Evolutionary conservation across 257 asterid species (phyloP).

Genomic region (Fraxinus pennsylvanica): DNA sequence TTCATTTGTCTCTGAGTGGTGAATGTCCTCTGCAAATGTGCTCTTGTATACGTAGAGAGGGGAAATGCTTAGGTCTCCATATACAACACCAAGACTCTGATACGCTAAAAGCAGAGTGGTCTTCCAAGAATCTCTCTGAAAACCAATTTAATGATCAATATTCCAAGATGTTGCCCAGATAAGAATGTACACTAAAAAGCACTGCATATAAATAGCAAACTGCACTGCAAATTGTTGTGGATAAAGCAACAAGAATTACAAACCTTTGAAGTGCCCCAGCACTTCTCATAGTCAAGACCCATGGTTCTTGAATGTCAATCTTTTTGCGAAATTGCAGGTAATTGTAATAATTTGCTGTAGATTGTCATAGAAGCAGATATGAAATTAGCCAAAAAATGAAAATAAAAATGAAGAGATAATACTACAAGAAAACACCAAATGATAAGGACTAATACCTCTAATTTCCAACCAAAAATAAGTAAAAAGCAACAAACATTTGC

Average conservation of each 20-base stretch:
- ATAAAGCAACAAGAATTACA: slow-evolving; percentile 16
- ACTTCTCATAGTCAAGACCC: slow-evolving; percentile 69
- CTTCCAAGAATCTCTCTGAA: slow-evolving; percentile 77
- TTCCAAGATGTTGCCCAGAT: slow-evolving; percentile 5
- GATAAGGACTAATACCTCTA: slow-evolving; percentile 33
- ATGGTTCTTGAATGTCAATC: slow-evolving; percentile 32
- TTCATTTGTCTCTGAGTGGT: slow-evolving; percentile 89
- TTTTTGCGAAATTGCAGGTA: slow-evolving; percentile 24
- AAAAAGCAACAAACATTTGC: slow-evolving; percentile 42
- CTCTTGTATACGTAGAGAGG: slow-evolving; percentile 93
- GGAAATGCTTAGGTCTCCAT: slow-evolving; percentile 96
- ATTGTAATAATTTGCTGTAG: slow-evolving; percentile 27
- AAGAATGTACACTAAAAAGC: not conserved
- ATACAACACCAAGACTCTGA: slow-evolving; percentile 96
- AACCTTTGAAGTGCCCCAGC: slow-evolving; percentile 73
- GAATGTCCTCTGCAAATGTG: slow-evolving; percentile 96
- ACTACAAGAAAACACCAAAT: slow-evolving; percentile 30
- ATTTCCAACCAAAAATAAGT: slow-evolving; percentile 34
- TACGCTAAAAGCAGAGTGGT: slow-evolving; percentile 84
- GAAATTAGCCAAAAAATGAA: not conserved
- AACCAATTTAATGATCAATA: slow-evolving; percentile 13
- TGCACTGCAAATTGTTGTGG: not conserved
- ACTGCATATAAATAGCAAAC: not conserved
- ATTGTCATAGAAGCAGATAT: slow-evolving; percentile 34
- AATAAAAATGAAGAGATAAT: slow-evolving; percentile 13